Evolutionary conservation across 345 rosid species (phyloP), one percentile per base, ranked within the genome.

Genomic region (Psidium guajava): DNA sequence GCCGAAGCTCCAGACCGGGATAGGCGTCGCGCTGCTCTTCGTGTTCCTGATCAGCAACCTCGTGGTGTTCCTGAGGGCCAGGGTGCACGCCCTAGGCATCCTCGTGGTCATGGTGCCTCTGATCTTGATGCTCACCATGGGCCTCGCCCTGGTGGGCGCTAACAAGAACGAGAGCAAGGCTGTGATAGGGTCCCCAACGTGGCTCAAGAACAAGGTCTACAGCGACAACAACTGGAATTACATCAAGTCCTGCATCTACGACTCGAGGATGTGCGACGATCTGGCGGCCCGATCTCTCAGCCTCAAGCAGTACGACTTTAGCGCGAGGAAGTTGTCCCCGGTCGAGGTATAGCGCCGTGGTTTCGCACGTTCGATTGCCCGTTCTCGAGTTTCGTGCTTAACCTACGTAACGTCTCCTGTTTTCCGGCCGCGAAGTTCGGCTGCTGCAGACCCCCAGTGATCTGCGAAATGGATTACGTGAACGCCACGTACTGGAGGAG

Each of bases 371-470:
- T 49, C 50, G 21, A 21, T 49, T 27, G 24, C n/a, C 3, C 49
- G 24, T 80, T 81, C 24, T 36, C 6, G 47, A 44, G 21, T 69
- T 1, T 8, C 8, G 80, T 20, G 80, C 80, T 9, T 0, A 9
- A 69, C 36, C 80, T 36, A 32, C 40, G 80, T 69, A 36, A 69
- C 5, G 80, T 18, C 36, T 36, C 47, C 2, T 5, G 11, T 22
- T 44, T 4, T 36, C 15, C 52, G 52, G 24, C 57, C 2, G 12
- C 18, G n/a, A 24, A 96, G 99, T 85, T 88, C 11, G 99, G 98
- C 84, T 96, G 99, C 83, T 96, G 98, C 91, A 92, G 59, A 84
- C 99, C 99, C 3, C 96, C 98, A 0, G 44, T 50, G 82, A 86
- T 83, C 53, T 96, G 97, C 80, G 87, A 86, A 44, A 92, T 96